phyloP scores from a whole-genome alignment of 352 stramenopile species.

The Phytopythium litorale region DNA sequence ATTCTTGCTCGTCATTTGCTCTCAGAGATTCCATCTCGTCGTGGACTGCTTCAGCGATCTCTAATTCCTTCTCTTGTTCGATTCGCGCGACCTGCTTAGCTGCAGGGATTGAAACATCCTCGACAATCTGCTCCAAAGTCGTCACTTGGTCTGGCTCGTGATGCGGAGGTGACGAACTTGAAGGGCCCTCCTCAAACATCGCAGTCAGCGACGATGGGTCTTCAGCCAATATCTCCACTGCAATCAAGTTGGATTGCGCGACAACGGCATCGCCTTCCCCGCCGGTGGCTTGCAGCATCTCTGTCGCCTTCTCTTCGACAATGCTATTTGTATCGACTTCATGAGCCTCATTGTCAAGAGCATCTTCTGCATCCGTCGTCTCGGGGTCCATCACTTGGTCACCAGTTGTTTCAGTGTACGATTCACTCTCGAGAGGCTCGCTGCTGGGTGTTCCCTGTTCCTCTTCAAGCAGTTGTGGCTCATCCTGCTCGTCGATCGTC shows the following conservation, averaged over 20 bases:
- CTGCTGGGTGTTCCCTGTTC: background rate
- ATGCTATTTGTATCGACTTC: background rate
- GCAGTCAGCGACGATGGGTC: background rate
- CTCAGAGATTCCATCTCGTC: background rate
- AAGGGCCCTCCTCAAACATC: background rate
- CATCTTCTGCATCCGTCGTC: background rate
- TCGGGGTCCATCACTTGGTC: too few relatives aligned
- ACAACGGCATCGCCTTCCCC: background rate
- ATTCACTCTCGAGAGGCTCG: background rate
- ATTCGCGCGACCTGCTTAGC: background rate
- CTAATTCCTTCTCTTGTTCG: background rate
- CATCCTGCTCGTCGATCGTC: background rate
- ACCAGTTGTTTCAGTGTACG: too few relatives aligned
- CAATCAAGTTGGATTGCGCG: background rate
- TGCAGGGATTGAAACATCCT: background rate
- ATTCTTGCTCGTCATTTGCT: background rate
- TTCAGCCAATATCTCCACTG: background rate
- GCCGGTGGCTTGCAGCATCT: background rate
- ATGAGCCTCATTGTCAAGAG: background rate
- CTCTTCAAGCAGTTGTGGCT: too few relatives aligned
- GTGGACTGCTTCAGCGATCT: background rate
- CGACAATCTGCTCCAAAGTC: background rate
- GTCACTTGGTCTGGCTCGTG: background rate
- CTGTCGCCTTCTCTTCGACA: background rate
- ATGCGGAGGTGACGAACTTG: background rate